Evolutionary conservation across 495 filamentous ascomycete species (phyloP).

Genomic region (Trypethelium eluteriae): DNA sequence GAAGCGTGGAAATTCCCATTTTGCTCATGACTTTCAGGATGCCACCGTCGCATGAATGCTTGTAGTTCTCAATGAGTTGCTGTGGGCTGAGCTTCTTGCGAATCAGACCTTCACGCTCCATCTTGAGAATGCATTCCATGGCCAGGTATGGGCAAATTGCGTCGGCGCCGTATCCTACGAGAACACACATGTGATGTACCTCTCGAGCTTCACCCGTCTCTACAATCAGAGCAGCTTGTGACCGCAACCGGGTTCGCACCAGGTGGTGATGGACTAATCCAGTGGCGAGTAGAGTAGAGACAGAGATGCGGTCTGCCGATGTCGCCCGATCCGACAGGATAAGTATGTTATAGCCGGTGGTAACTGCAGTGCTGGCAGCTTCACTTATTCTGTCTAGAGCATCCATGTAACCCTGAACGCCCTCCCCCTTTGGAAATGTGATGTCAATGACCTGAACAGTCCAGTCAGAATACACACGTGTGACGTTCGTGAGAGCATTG

Average conservation of each 20-base stretch:
- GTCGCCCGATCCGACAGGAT: constrained; percentile 88
- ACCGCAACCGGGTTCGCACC: constrained; percentile 93
- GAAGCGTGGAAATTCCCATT: constrained; percentile 98
- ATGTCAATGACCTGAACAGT: constrained; percentile 91
- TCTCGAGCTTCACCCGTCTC: constrained; percentile 97
- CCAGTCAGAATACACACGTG: constrained; percentile 68
- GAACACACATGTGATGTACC: constrained; percentile 97
- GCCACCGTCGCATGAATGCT: constrained; percentile 93
- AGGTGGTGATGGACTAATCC: constrained; percentile 97
- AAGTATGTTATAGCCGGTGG: constrained; percentile 77
- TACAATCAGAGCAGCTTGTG: constrained; percentile 77
- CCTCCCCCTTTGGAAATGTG: constrained; percentile 85
- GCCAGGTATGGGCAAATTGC: constrained; percentile 96
- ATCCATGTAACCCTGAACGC: constrained; percentile 76
- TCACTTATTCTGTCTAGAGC: constrained; percentile 86
- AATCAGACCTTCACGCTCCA: constrained; percentile 91
- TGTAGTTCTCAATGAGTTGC: constrained; percentile 89
- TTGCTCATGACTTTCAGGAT: constrained; percentile 99
- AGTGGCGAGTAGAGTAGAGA: constrained; percentile 84
- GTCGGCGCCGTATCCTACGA: constrained; percentile 93
- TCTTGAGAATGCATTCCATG: constrained; percentile 97
- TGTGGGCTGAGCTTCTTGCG: constrained; percentile 81
- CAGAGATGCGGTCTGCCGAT: constrained; percentile 71
- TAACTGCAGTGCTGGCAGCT: constrained; percentile 75
- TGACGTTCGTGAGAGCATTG: constrained; percentile 78